Evolutionary conservation across 805 yeast species (phyloP), one percentile per base, ranked within the genome.

Genomic region (Yarrowia keelungensis): DNA sequence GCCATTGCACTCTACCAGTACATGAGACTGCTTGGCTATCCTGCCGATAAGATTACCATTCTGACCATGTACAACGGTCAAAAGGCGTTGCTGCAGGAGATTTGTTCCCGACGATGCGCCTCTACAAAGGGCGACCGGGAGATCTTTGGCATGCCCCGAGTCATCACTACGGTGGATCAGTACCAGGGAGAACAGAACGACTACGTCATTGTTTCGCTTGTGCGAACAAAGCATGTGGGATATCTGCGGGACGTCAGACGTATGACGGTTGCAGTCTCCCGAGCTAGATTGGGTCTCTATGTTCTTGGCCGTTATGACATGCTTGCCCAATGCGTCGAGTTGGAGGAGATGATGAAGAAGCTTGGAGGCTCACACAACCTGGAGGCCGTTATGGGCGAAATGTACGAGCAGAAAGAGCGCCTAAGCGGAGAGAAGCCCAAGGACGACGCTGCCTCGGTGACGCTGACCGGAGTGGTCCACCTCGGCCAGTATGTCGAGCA

Each of bases 1-100:
- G 77, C 82, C 16, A 84, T 84, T 15, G 75, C 77, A 0, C 70
- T 85, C 8, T 85, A 77, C 71, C 81, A 80, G 74, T 85, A 84
- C 69, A 76, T 87, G 81, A 72, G 83, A 5, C 69, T 80, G 3
- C 66, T 81, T 22, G 86, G 85, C 0, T 85, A 84, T 69, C 79
- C 84, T 0, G 47, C 72, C 1, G 70, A 74, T 0, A 73, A 73
- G 22, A 79, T 87, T 19, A 76, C 79, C 19, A 80, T 88, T 10
- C 71, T 82, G 35, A 80, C 85, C 0, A 75, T 79, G 5, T 80
- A 78, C 42, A 75, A 76, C 22, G 78, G 80, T 9, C 88, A 85
- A 72, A 76, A 74, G 67, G 73, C 74, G 7, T 74, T 86, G 32
- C 72, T 87, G 2, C 74, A 76, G 38, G 86, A 85, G 69, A 75